These are phyloP conservation scores for Zymoseptoria ardabiliae DNA, from an alignment of 2,329 filamentous ascomycete genomes.

Conservation along the genomic window DNA sequence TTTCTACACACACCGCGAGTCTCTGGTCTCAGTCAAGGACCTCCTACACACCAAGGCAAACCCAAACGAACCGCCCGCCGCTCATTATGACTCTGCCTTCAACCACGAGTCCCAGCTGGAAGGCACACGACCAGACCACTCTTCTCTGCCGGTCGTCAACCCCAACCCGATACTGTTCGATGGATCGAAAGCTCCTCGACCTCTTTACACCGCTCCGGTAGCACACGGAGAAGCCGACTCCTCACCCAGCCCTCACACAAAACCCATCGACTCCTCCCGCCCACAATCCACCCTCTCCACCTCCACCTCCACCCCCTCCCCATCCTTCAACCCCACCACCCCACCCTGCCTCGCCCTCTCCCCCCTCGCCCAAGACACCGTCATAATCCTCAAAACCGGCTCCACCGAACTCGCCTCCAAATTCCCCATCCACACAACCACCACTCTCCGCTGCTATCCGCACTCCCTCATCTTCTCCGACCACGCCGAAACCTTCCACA, in stretches of 20 bases:
- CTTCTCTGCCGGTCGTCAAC: neutral
- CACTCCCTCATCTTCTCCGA: conserved; percentile 34
- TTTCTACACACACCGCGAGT: neutral
- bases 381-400: conserved; percentile 44
- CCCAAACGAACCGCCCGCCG: neutral
- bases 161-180: neutral
- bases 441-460: conserved; percentile 30
- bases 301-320: too few species aligned
- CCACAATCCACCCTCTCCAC: neutral
- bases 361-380: conserved; percentile 39
- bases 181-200: neutral
- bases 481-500: conserved; percentile 29
- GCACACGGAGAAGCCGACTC: neutral
- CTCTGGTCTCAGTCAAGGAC: neutral
- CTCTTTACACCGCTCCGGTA: neutral
- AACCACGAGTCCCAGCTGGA: neutral
- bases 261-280: neutral
- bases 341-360: neutral
- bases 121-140: neutral
- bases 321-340: neutral
- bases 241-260: neutral
- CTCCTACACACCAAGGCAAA: neutral
- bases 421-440: conserved; percentile 29
- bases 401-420: conserved; percentile 27
- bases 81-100: neutral